phyloP scores from a whole-genome alignment of 352 stramenopile species.

The Pythium oligandrum region DNA sequence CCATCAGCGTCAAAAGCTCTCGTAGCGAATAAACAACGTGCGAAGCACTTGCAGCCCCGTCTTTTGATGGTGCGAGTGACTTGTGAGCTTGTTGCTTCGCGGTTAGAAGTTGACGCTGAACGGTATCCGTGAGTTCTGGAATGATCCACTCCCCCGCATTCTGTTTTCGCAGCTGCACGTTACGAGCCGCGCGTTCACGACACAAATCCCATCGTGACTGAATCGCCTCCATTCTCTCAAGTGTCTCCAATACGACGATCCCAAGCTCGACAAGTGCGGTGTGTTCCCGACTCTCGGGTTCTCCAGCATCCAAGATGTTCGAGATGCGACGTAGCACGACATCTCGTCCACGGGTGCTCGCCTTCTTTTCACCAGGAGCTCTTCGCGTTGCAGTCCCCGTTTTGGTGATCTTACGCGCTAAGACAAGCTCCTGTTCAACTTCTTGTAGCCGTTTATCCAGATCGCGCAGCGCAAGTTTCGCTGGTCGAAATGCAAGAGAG shows the following conservation, averaged over 20 bases:
- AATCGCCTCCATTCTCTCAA: slow-evolving; percentile 61
- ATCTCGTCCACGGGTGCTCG: slow-evolving; percentile 49
- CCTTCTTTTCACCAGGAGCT: slow-evolving; percentile 41
- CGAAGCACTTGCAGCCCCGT: background rate
- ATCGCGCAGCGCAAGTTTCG: slow-evolving; percentile 65
- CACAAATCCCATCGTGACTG: slow-evolving; percentile 52
- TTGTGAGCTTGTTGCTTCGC: slow-evolving; percentile 17
- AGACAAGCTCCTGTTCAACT: slow-evolving; percentile 46
- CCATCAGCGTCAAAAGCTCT: slow-evolving; percentile 50
- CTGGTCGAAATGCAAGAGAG: slow-evolving; percentile 54
- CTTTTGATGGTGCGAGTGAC: background rate
- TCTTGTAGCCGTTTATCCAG: slow-evolving; percentile 62
- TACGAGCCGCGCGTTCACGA: slow-evolving; percentile 35
- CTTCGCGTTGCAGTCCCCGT: slow-evolving; percentile 23
- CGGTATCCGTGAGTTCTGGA: slow-evolving; percentile 52
- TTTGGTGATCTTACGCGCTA: slow-evolving; percentile 44
- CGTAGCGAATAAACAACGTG: slow-evolving; percentile 16
- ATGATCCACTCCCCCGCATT: slow-evolving; percentile 61
- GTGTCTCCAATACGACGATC: slow-evolving; percentile 65
- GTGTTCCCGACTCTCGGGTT: slow-evolving; percentile 46
- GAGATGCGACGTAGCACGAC: slow-evolving; percentile 64
- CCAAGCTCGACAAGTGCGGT: slow-evolving; percentile 65
- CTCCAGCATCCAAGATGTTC: slow-evolving; percentile 62
- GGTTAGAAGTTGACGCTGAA: slow-evolving; percentile 43
- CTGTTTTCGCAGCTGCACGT: slow-evolving; percentile 47